A percentile compares a stretch with the other conserved stretches of the same genome.
Conservation (phyloP, 164 flowering plant species). For the Piper longum region DNA sequence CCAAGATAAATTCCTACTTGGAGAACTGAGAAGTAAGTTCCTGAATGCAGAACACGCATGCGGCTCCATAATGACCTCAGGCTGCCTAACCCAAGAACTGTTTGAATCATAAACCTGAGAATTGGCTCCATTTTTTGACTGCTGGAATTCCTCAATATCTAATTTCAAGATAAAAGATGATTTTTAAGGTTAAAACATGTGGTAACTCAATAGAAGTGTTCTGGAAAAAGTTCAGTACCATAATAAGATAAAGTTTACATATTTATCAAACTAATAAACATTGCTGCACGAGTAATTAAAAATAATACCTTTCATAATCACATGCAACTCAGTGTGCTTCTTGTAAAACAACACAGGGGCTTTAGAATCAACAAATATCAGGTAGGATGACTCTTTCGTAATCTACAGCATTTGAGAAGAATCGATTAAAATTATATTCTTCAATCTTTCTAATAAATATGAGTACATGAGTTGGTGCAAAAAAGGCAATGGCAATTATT, state of each 20-base stretch:
- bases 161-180: constrained; percentile 10
- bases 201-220: neutral
- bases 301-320: constrained; percentile 34
- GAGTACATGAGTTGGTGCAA: neutral
- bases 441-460: neutral
- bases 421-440: neutral
- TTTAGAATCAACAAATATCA: constrained; percentile 37
- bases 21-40: no score
- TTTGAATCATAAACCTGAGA: no score
- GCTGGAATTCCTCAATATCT: constrained; percentile 42
- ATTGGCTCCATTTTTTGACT: neutral
- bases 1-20: no score
- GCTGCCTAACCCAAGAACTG: no score
- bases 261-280: no score
- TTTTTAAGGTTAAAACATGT: neutral
- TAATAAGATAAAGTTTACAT: neutral
- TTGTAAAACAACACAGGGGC: constrained; percentile 23
- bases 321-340: constrained; percentile 25
- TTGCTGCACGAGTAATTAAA: neutral
- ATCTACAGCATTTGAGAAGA: neutral
- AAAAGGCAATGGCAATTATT: no score
- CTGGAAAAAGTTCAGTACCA: no score
- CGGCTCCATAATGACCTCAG: no score
- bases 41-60: no score
- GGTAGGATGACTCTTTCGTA: constrained; percentile 28